Evolutionary conservation across 1,284 basidiomycete genomes (phyloP).

Genomic region (Rhodotorula mucilaginosa): DNA sequence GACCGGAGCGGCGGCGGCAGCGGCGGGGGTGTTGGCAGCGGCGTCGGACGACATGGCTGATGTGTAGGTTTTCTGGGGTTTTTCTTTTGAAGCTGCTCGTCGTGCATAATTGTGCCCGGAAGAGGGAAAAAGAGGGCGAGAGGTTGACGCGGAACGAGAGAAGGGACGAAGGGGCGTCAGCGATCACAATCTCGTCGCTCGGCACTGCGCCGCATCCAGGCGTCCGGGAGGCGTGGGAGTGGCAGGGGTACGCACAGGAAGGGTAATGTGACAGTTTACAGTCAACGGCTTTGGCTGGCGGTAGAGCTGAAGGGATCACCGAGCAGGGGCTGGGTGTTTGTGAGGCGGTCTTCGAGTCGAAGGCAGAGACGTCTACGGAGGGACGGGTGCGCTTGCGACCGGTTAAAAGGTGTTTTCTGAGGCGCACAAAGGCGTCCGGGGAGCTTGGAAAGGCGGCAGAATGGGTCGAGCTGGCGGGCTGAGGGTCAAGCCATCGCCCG

Average conservation of each 20-base stretch:
- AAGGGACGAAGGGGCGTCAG: not conserved
- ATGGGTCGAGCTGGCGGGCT: constrained; percentile 1
- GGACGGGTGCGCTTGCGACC: constrained; percentile 2
- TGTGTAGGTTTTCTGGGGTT: not conserved
- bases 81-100: not conserved
- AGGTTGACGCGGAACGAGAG: not conserved
- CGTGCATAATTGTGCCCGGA: not conserved
- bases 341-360: not conserved
- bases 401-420: constrained; percentile 1
- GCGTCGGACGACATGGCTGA: constrained; percentile 31
- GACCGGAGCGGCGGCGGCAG: constrained; percentile 16
- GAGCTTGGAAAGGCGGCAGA: not conserved
- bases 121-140: not conserved
- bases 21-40: constrained; percentile 22
- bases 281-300: constrained; percentile 4
- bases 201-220: not conserved
- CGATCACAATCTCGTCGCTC: not conserved
- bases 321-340: not conserved
- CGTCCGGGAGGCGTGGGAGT: not conserved
- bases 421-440: constrained; percentile 4
- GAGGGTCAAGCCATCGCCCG: not conserved
- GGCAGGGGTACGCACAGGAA: not conserved
- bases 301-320: not conserved
- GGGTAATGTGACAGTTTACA: constrained; percentile 1
- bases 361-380: not conserved